Conservation (phyloP, 768 basidiomycete species). For the Tricholoma terreum region DNA sequence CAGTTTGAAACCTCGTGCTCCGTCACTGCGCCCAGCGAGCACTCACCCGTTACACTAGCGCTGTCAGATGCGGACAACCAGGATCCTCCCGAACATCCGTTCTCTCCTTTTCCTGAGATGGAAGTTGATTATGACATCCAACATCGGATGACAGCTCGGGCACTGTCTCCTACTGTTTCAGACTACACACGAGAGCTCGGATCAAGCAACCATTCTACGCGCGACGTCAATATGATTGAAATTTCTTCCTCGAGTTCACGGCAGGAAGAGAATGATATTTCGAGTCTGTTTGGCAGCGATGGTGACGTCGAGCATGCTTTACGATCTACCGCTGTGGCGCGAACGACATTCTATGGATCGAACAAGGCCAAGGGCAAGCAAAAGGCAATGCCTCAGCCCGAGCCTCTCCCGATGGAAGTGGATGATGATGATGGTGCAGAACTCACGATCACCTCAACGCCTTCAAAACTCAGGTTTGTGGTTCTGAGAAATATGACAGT, state of each 20-base stretch:
- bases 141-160: neutral
- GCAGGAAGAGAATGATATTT: neutral
- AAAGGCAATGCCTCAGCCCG: conserved; percentile 8
- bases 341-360: conserved; percentile 11
- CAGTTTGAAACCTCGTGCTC: conserved; percentile 28
- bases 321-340: neutral
- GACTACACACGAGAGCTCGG: conserved; percentile 1
- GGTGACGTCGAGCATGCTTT: neutral
- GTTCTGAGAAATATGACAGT: neutral
- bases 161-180: conserved; percentile 7
- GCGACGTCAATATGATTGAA: conserved; percentile 12
- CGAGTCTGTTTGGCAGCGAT: neutral
- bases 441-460: neutral
- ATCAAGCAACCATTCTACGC: neutral
- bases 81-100: neutral
- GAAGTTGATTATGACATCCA: conserved; percentile 11
- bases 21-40: conserved; percentile 10
- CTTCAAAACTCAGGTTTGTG: neutral
- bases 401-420: conserved; percentile 6
- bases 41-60: conserved; percentile 5
- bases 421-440: conserved; percentile 12
- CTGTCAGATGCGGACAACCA: neutral
- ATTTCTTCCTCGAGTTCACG: conserved; percentile 3
- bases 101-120: conserved; percentile 9
- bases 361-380: conserved; percentile 17